Base-by-base conservation (phyloP, 2,329 filamentous ascomycete genomes). In the Truncatella angustata region DNA sequence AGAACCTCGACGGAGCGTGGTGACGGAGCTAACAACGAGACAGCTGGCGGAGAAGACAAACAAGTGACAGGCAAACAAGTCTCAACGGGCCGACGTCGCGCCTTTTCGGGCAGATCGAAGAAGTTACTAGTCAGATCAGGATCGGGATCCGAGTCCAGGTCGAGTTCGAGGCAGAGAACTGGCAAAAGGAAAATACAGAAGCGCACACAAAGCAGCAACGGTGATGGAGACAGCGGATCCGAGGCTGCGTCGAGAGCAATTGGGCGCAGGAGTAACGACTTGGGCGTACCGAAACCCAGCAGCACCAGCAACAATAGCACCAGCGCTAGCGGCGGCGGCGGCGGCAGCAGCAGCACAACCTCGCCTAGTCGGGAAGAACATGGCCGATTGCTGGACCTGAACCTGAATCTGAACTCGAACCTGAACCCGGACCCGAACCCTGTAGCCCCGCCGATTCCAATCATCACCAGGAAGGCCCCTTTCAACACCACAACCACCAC, bases 401-500 rank as follows among this genome's bases (percentile, higher is more conserved):
- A 34, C 30, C 30, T 34, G 30, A 34, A 34, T n/a, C 30, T 34
- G 30, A n/a, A 34, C 30, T 34, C n/a, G 30, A 34, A 34, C 30
- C n/a, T 34, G n/a, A n/a, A 34, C 9, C 30, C n/a, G 30, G 30
- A 34, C n/a, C 30, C n/a, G 30, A 39, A 39, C 36, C 36, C 36
- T 39, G 36, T n/a, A 11, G 36, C 36, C 36, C 36, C 36, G 36
- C 36, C 44, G 26, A 50, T 49, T 42, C 49, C 39, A 52, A 49
- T 30, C 37, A 48, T 42, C 43, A 49, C 20, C n/a, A n/a, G n/a
- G n/a, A n/a, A n/a, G n/a, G n/a, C n/a, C 28, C 48, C 39, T 16
- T 39, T n/a, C 10, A 32, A 7, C 28, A 32, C 28, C 14, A 32
- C 28, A 7, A 32, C 28, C 14, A 32, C 28, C 28, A 32, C 28